These are phyloP conservation scores for Isoetes taiwanensis DNA, from an alignment of 75 land plant genomes.

Conservation along the genomic window DNA sequence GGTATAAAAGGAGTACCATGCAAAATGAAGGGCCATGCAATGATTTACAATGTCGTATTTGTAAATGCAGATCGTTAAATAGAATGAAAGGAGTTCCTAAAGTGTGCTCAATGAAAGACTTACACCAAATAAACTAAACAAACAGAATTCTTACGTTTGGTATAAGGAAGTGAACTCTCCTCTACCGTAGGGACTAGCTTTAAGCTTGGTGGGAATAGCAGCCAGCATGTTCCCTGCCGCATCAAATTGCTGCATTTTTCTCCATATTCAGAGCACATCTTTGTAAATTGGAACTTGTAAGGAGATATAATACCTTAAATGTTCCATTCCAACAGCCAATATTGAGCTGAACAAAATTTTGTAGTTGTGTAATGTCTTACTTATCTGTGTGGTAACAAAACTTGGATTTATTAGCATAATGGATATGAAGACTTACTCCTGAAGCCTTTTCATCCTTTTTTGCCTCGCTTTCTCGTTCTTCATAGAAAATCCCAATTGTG, in stretches of 20 bases:
- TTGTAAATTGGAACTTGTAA: not conserved
- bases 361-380: too few relatives aligned
- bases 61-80: too few relatives aligned
- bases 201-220: constrained; percentile 42
- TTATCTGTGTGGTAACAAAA: too few relatives aligned
- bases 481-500: constrained; percentile 69
- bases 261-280: not conserved
- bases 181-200: constrained; percentile 68
- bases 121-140: not conserved
- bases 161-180: constrained; percentile 72
- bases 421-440: too few relatives aligned
- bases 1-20: too few relatives aligned
- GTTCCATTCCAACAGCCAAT: constrained; percentile 69
- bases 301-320: constrained; percentile 30
- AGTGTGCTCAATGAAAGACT: constrained; percentile 2
- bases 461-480: too few relatives aligned
- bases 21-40: too few relatives aligned
- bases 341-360: constrained; percentile 43
- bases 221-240: constrained; percentile 45
- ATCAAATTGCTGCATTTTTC: constrained; percentile 70
- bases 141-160: constrained; percentile 56
- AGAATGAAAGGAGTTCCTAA: not conserved
- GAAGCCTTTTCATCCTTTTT: too few relatives aligned
- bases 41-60: too few relatives aligned
- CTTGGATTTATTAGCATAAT: too few relatives aligned